Evolutionary conservation across 148 eudicot species (phyloP).

Genomic region (Amaranthus palmeri): DNA sequence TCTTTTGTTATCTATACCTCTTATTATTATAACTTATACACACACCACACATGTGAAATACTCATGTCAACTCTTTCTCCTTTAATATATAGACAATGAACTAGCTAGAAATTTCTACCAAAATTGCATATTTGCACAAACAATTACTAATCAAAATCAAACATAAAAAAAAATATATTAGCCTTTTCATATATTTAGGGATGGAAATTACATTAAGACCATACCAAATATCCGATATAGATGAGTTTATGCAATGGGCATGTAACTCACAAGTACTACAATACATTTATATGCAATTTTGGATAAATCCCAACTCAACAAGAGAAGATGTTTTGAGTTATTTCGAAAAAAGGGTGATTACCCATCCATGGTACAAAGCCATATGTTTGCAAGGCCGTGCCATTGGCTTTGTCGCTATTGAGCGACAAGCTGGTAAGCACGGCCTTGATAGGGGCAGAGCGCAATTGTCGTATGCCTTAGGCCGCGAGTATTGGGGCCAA

Average conservation of each 20-base stretch:
- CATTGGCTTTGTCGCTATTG: slow-evolving; percentile 28
- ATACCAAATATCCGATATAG: slow-evolving; percentile 27
- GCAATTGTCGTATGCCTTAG: slow-evolving; percentile 26
- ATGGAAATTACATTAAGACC: slow-evolving; percentile 26
- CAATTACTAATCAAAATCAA: too few relatives aligned
- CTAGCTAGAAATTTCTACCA: too few relatives aligned
- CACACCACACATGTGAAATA: too few relatives aligned
- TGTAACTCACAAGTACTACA: slow-evolving; percentile 23
- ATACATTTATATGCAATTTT: slow-evolving; percentile 4
- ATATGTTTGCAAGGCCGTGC: slow-evolving; percentile 32
- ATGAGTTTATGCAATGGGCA: slow-evolving; percentile 30
- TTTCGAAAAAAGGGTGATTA: slow-evolving; percentile 29
- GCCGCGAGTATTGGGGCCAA: slow-evolving; percentile 32
- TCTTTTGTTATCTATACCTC: too few relatives aligned
- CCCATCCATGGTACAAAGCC: slow-evolving; percentile 45
- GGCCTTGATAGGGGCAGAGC: slow-evolving; percentile 23
- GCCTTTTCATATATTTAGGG: not conserved
- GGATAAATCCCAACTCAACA: slow-evolving; percentile 21
- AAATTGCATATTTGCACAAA: too few relatives aligned
- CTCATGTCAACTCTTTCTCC: too few relatives aligned
- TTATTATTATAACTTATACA: too few relatives aligned
- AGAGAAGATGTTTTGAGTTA: slow-evolving; percentile 26
- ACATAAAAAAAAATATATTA: too few relatives aligned
- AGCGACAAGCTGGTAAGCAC: not conserved
- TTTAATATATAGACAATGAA: too few relatives aligned